Base-by-base conservation (phyloP, 257 asterid genomes). In the Dorcoceras hygrometricum region DNA sequence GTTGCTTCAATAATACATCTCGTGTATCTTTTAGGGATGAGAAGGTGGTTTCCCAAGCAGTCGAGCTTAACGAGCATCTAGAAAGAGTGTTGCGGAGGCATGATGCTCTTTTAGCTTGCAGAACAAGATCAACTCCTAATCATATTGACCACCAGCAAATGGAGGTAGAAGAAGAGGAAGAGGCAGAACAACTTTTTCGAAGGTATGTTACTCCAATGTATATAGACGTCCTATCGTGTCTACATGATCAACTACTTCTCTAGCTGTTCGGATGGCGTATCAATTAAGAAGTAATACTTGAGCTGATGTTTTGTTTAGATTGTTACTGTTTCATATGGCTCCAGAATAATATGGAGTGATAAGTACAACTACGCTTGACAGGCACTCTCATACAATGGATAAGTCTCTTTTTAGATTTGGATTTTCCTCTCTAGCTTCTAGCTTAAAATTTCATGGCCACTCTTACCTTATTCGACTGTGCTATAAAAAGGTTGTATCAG, bases 41-140 rank as follows among this genome's bases (percentile, higher is more conserved):
- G 63, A 80, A 66, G 60, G 62, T 82, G 67, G 79, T 84, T 58
- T 60, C 86, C 53, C 81, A 77, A 74, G 96, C 99, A 56, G 79
- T 91, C 26, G 96, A 90, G 83, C 82, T 90, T 62, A 94, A 94
- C 16, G 99, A 94, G 78, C 84, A 86, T 70, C 99, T 94, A 57
- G 96, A 90, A 59, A 78, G 81, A 76, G 85, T 88, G 63, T 80
- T 94, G 73, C 75, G 65, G 62, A 85, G 88, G 82, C 96, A 94
- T 24, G 97, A 94, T 67, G 88, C 95, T 54, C 87, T 94, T 43
- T 19, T 88, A 23, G 73, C 85, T 24, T 79, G 78, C 65, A 73
- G 84, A 68, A 79, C 84, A 53, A 84, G 78, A 71, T 71, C 91
- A 57, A 73, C 67, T 0, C 77, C 95, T 65, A 70, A 82, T 76